These are phyloP conservation scores for Cordyceps militaris DNA, from an alignment of 2,329 filamentous ascomycete genomes.

Conservation along the genomic window DNA sequence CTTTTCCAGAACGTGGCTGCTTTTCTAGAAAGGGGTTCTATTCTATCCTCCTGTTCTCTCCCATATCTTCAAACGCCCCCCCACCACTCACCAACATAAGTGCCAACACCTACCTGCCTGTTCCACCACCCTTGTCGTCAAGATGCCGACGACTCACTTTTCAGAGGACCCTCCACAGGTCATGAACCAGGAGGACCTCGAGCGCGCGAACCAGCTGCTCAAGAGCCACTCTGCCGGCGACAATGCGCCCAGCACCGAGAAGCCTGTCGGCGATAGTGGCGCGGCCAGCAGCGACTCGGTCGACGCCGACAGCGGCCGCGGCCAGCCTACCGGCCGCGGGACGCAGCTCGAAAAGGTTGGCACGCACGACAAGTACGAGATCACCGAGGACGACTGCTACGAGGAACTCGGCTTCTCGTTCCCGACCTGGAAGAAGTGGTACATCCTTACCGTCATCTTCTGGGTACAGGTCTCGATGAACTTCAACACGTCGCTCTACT, in stretches of 20 bases:
- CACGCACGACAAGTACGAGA: slow-evolving; percentile 36
- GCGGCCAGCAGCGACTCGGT: slow-evolving; percentile 27
- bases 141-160: slow-evolving; percentile 22
- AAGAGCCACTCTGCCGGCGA: slow-evolving; percentile 18
- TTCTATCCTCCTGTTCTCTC: too few relatives aligned
- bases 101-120: not conserved
- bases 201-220: slow-evolving; percentile 30
- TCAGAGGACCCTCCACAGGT: slow-evolving; percentile 32
- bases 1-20: not conserved
- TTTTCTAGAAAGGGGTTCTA: too few relatives aligned
- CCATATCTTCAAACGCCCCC: too few relatives aligned
- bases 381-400: slow-evolving; percentile 55
- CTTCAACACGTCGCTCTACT: slow-evolving; percentile 70
- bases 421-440: slow-evolving; percentile 60
- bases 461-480: slow-evolving; percentile 71
- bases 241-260: slow-evolving; percentile 3
- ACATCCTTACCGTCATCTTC: slow-evolving; percentile 65
- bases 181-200: slow-evolving; percentile 28
- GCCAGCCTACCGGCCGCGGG: slow-evolving; percentile 4
- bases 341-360: slow-evolving; percentile 28
- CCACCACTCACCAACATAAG: too few relatives aligned
- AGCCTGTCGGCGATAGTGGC: slow-evolving; percentile 13
- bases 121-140: not conserved
- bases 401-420: slow-evolving; percentile 58
- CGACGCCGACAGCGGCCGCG: not conserved